A percentile compares a stretch with the other conserved stretches of the same genome.
Evolutionary conservation across 1,139 yeast species (phyloP).

Genomic region (Pichia sp.): DNA sequence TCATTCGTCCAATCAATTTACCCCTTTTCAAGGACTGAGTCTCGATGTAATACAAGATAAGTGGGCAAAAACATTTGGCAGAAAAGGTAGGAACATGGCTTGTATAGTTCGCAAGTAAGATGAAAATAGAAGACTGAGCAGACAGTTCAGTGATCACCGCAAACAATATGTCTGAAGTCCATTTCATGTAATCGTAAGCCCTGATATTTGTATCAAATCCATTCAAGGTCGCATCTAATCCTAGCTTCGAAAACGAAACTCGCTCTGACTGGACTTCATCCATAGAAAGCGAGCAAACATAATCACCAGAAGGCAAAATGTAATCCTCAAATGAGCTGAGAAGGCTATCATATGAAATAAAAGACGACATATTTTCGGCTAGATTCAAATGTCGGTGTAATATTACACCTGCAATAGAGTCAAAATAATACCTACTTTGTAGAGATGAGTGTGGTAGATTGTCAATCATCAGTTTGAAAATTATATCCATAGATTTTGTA

Average conservation of each 20-base stretch:
- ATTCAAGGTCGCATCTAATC: conserved; percentile 11
- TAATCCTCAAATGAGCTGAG: conserved; percentile 16
- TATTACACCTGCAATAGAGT: conserved; percentile 35
- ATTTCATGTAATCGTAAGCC: conserved; percentile 19
- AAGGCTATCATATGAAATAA: conserved; percentile 21
- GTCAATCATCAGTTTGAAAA: conserved; percentile 21
- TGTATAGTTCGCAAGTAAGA: conserved; percentile 23
- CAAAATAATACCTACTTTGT: conserved; percentile 30
- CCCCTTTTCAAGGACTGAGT: conserved; percentile 14
- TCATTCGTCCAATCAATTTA: conserved; percentile 12
- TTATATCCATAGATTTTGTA: conserved; percentile 18
- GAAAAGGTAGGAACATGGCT: conserved; percentile 18
- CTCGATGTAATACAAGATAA: conserved; percentile 25
- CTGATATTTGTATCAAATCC: conserved; percentile 15
- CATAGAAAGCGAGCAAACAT: conserved; percentile 30
- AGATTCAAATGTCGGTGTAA: conserved; percentile 21
- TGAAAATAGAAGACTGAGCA: conserved; percentile 13
- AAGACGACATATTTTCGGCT: conserved; percentile 8
- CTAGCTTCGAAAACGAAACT: conserved; percentile 11
- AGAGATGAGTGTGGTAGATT: conserved; percentile 9
- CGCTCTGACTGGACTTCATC: conserved; percentile 20
- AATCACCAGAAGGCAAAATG: conserved; percentile 31
- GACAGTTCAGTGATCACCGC: conserved; percentile 32
- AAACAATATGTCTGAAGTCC: conserved; percentile 26
- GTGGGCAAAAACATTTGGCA: conserved; percentile 17